Percentiles rank a stretch among this genome's conserved stretches.
phyloP scores from a whole-genome alignment of 306 rosid species.

The Trichosanthes cucumerina region DNA sequence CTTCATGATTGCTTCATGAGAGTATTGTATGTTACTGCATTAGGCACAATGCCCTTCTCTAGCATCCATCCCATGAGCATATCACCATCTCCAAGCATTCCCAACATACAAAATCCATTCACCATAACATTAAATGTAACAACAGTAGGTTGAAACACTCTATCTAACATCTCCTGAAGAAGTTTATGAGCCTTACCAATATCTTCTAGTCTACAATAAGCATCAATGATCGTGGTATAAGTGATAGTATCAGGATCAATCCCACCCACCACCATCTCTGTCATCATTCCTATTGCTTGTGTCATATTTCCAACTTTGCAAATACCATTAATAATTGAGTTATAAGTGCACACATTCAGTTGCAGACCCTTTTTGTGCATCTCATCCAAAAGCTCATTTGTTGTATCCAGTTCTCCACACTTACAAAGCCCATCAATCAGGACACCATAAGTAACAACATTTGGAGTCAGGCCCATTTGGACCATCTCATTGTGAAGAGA shows the following conservation, averaged over 20 bases:
- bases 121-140: conserved; percentile 85
- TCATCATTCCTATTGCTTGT: conserved; percentile 52
- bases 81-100: conserved; percentile 79
- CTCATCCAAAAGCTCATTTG: conserved; percentile 79
- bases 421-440: conserved; percentile 84
- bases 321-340: conserved; percentile 61
- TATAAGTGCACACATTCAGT: conserved; percentile 67
- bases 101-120: conserved; percentile 79
- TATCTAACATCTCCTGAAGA: conserved; percentile 51
- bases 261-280: conserved; percentile 71
- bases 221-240: conserved; percentile 82
- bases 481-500: conserved; percentile 77
- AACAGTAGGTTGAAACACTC: conserved; percentile 66
- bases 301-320: conserved; percentile 66
- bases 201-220: conserved; percentile 65
- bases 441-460: conserved; percentile 65
- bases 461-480: conserved; percentile 50
- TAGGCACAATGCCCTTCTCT: conserved; percentile 58
- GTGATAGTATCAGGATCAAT: conserved; percentile 63
- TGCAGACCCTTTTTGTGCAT: conserved; percentile 67
- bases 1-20: too few relatives aligned
- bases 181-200: conserved; percentile 60
- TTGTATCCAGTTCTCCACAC: conserved; percentile 61
- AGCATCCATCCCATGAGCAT: conserved; percentile 75
- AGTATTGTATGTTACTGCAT: conserved; percentile 67